These are phyloP conservation scores for Fusarium austroafricanum DNA, from an alignment of 2,329 filamentous ascomycete species.

Conservation along the genomic window DNA sequence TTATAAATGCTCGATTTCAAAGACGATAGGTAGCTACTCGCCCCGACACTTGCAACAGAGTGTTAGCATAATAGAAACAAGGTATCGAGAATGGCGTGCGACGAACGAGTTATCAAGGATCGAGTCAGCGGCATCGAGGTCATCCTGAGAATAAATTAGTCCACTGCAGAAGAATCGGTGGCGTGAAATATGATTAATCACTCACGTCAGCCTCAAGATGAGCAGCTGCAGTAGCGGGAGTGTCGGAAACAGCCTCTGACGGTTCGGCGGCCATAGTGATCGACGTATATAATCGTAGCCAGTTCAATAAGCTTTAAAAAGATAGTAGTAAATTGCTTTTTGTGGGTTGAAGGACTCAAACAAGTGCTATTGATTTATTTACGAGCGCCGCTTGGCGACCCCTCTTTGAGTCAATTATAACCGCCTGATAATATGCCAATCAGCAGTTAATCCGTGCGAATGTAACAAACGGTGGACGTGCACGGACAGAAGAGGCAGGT, in stretches of 20 bases:
- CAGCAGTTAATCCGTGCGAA: not conserved
- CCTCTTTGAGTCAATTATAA: not conserved
- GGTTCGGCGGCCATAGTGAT: not conserved
- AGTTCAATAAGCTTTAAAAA: not conserved
- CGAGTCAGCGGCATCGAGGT: not conserved
- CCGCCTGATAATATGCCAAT: not conserved
- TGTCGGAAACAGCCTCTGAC: not conserved
- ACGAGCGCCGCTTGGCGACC: not conserved
- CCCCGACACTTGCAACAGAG: not conserved
- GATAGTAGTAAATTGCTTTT: not conserved
- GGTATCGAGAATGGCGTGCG: accelerated
- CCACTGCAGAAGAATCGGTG: accelerated
- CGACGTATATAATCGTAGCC: not conserved
- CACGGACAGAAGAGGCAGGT: not conserved
- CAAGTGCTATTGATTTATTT: not conserved
- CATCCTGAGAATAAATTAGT: not conserved
- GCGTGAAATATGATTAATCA: not conserved
- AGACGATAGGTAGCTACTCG: conserved; percentile 19
- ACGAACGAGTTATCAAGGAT: not conserved
- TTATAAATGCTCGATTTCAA: conserved; percentile 28
- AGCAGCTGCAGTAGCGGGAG: not conserved
- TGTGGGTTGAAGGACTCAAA: not conserved
- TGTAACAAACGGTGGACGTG: not conserved
- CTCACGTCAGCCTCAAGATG: conserved; percentile 7
- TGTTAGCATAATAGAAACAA: not conserved